These are phyloP conservation scores for Backusella luteola DNA, from an alignment of 192 early-diverging fungal species.

Conservation along the genomic window DNA sequence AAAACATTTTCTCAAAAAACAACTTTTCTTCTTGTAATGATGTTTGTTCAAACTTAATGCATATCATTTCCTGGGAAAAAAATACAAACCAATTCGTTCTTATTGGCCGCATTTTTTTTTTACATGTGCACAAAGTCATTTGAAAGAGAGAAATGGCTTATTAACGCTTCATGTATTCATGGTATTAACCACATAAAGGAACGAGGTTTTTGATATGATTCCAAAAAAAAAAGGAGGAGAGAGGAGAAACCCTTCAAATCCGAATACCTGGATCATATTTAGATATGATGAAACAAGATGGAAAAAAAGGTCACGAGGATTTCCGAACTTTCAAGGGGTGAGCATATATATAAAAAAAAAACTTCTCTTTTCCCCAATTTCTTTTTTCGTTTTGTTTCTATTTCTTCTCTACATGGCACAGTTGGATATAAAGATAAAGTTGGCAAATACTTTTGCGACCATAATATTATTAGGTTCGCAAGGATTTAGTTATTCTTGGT, in stretches of 20 bases:
- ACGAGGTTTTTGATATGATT: neutral
- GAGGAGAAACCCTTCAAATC: neutral
- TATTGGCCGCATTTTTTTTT: neutral
- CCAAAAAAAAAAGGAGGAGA: neutral
- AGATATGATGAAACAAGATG: neutral
- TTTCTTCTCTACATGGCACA: neutral
- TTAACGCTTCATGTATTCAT: neutral
- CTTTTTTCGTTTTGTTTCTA: neutral
- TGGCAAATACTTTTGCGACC: constrained; percentile 8
- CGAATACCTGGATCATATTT: neutral
- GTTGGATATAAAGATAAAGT: constrained; percentile 10
- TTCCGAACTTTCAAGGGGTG: neutral
- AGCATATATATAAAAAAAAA: neutral
- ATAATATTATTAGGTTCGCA: neutral
- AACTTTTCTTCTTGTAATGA: neutral
- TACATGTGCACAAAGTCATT: neutral
- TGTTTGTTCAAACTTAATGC: neutral
- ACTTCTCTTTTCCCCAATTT: neutral
- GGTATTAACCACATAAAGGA: neutral
- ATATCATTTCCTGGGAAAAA: neutral
- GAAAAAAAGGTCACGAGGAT: neutral
- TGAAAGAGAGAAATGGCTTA: neutral
- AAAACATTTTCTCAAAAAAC: neutral
- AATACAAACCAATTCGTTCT: neutral
- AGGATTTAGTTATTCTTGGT: constrained; percentile 13